Percentiles rank a stretch among this genome's conserved stretches.
These are phyloP conservation scores for Monilinia polystroma DNA, from an alignment of 2,329 filamentous ascomycete species.

Conservation along the genomic window DNA sequence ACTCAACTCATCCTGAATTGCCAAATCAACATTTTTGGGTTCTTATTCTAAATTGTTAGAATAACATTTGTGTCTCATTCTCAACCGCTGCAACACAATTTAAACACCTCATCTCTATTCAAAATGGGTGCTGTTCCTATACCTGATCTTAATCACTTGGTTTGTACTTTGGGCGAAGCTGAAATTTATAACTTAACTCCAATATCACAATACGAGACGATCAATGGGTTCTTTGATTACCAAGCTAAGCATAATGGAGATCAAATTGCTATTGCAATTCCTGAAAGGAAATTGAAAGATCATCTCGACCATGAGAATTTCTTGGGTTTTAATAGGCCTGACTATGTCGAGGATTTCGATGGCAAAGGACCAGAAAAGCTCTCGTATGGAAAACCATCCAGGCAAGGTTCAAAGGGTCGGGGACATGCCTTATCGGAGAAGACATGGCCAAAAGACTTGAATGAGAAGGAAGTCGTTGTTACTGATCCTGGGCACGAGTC, in stretches of 20 bases:
- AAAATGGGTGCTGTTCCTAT: neutral
- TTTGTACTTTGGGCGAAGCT: constrained; percentile 58
- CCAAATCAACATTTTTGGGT: constrained; percentile 2
- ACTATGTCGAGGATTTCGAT: neutral
- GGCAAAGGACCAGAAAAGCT: neutral
- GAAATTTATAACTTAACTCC: constrained; percentile 40
- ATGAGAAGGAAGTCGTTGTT: neutral
- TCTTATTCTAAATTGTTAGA: neutral
- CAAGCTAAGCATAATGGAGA: constrained; percentile 15
- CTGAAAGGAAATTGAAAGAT: neutral
- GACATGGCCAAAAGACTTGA: neutral
- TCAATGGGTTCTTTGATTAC: constrained; percentile 51
- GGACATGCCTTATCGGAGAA: neutral
- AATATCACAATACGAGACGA: constrained; percentile 51
- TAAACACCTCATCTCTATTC: neutral
- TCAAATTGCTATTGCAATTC: neutral
- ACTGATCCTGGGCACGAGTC: neutral
- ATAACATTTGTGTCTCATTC: constrained; percentile 1
- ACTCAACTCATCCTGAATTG: neutral
- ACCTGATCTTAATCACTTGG: constrained; percentile 48
- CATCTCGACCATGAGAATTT: neutral
- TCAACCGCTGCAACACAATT: neutral
- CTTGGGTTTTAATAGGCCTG: neutral
- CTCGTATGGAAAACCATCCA: neutral
- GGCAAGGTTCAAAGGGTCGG: too few species aligned